Evolutionary conservation across 1,139 yeast species (phyloP).

Genomic region (Scheffersomyces quercinus): DNA sequence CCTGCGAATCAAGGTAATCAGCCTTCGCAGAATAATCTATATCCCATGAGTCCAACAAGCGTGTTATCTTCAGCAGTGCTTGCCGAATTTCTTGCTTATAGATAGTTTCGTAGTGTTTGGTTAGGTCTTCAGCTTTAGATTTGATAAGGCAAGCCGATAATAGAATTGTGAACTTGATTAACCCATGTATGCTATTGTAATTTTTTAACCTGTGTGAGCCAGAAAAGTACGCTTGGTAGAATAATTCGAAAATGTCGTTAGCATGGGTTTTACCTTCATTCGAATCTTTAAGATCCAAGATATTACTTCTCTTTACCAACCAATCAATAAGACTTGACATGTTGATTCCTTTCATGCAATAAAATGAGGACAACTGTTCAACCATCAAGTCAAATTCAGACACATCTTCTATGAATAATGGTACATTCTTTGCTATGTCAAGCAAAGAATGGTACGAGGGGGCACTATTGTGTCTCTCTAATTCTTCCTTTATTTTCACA

Average conservation of each 20-base stretch:
- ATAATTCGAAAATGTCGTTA: not conserved
- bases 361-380: slow-evolving; percentile 43
- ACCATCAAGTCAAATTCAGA: slow-evolving; percentile 53
- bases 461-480: slow-evolving; percentile 2
- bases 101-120: not conserved
- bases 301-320: not conserved
- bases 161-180: not conserved
- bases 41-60: not conserved
- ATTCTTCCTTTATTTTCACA: slow-evolving; percentile 8
- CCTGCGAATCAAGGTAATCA: not conserved
- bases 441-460: slow-evolving; percentile 22
- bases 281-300: not conserved
- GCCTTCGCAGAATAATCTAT: not conserved
- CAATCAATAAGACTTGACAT: slow-evolving; percentile 12
- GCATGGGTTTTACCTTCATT: not conserved
- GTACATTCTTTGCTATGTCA: slow-evolving; percentile 24
- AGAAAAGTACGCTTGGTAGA: not conserved
- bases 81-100: not conserved
- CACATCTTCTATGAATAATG: slow-evolving; percentile 28
- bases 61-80: not conserved
- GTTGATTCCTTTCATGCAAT: slow-evolving; percentile 25
- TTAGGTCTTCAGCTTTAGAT: not conserved
- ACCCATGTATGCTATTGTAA: not conserved
- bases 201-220: not conserved
- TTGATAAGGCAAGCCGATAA: not conserved